Conservation (phyloP, 139 green algal genomes). For the Marvania coccoides region DNA sequence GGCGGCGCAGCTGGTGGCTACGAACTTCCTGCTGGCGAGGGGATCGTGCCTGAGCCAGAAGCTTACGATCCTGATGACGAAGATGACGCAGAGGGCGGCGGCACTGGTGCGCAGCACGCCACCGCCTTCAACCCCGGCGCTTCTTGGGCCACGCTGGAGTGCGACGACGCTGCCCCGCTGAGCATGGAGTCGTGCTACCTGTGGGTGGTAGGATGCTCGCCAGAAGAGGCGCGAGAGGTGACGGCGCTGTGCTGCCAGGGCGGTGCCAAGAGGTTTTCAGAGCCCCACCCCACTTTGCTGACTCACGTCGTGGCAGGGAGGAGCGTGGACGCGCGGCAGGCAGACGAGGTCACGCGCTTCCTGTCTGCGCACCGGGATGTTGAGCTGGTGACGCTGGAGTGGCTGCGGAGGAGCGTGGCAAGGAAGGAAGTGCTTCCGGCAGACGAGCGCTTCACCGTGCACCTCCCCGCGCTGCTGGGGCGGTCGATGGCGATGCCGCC, state of each 20-base stretch:
- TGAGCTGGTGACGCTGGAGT: constrained; percentile 24
- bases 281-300: constrained; percentile 2
- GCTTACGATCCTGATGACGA: too few relatives aligned
- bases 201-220: constrained; percentile 19
- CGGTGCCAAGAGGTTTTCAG: constrained; percentile 23
- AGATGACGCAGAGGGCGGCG: too few relatives aligned
- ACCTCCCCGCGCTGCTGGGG: background rate
- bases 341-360: background rate
- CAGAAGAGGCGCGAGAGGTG: constrained; percentile 14
- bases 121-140: background rate
- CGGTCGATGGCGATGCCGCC: background rate
- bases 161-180: constrained; percentile 10
- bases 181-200: constrained; percentile 21
- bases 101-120: background rate
- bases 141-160: background rate
- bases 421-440: background rate
- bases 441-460: constrained; percentile 1
- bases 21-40: too few relatives aligned
- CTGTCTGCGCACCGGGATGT: constrained; percentile 2
- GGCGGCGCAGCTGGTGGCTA: background rate
- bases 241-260: constrained; percentile 14
- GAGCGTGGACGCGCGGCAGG: background rate
- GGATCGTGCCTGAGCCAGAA: too few relatives aligned
- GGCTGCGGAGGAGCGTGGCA: constrained; percentile 21
- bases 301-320: constrained; percentile 32